Evolutionary conservation across 345 rosid genomes (phyloP).

Genomic region (Euclidium syriacum): DNA sequence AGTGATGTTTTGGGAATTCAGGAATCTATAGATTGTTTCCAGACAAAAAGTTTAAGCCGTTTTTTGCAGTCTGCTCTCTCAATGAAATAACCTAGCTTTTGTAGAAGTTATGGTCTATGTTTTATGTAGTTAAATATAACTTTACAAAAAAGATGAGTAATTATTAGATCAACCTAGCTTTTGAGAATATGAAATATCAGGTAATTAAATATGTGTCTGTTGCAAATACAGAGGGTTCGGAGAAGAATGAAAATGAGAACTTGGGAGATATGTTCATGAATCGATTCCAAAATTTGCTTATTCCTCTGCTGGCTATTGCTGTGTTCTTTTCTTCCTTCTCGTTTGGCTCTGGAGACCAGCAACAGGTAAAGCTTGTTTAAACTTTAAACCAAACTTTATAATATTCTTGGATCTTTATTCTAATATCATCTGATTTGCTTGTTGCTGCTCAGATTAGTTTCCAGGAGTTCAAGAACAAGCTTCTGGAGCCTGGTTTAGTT

Average conservation of each 20-base stretch:
- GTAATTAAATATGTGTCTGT: neutral
- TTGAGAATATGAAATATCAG: neutral
- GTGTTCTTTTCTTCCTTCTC: constrained; percentile 44
- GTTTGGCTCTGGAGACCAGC: constrained; percentile 45
- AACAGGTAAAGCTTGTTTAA: constrained; percentile 48
- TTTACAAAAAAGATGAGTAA: neutral
- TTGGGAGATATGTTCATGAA: constrained; percentile 43
- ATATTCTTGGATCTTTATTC: neutral
- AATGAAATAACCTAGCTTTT: neutral
- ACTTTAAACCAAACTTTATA: neutral
- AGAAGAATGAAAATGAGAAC: constrained; percentile 47
- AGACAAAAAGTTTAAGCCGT: neutral
- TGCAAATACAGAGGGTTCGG: constrained; percentile 62
- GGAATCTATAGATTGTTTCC: neutral
- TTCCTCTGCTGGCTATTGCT: constrained; percentile 54
- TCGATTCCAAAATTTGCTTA: constrained; percentile 44
- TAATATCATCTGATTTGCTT: neutral
- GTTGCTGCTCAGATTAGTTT: constrained; percentile 88
- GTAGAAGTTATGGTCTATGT: neutral
- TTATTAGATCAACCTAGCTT: neutral
- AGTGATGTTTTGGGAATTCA: neutral
- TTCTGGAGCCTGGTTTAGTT: constrained; percentile 90
- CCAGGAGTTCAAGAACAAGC: constrained; percentile 94
- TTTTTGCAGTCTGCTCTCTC: neutral
- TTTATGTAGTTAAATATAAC: neutral